Base-by-base conservation (phyloP, 2,329 filamentous ascomycete genomes). In the Sclerotinia borealis region DNA sequence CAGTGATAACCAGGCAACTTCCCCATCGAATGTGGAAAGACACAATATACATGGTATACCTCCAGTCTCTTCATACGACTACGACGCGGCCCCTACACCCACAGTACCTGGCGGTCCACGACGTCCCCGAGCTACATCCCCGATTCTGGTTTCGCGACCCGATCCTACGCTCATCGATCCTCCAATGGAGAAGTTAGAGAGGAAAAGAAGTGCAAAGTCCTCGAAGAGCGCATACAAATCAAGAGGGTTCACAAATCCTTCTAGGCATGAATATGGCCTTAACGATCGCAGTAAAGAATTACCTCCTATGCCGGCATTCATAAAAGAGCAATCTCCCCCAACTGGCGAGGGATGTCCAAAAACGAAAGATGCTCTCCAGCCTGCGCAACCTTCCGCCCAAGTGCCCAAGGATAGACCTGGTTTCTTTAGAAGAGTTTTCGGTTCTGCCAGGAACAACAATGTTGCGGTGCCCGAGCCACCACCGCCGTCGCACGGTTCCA, bases 351-450 rank as follows among this genome's bases (percentile, higher is more conserved):
- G 78, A 50, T 79, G 79, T 65, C 78, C 81, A 47, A 84, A 84
- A 64, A 70, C 76, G 19, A 72, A 75, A 29, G 74, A 77, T 29
- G 72, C 75, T 48, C 75, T 62, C 8, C 65, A 64, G 27, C 47
- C 63, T 74, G n/a, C 59, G 22, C 59, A 55, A 50, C 15, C 47
- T 52, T 27, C 5, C 17, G 78, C 72, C 67, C 76, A 76, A 68
- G 79, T 70, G 77, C 76, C 80, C 59, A 91, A 89, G 73, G 88
- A 91, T 72, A 86, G 87, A 63, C 90, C 85, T 10, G 93, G 95
- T 25, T 98, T 99, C 79, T 98, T 98, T 79, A 87, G 92, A 70
- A 86, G 93, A 67, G 90, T 98, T 45, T 98, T 98, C 79, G 76
- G 80, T 50, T 89, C 88, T 11, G 85, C 89, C 41, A 90, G 83